Percentiles rank a stretch among this genome's conserved stretches.
phyloP scores from a whole-genome alignment of 1,284 basidiomycete species.

The Pseudozyma sp. region DNA sequence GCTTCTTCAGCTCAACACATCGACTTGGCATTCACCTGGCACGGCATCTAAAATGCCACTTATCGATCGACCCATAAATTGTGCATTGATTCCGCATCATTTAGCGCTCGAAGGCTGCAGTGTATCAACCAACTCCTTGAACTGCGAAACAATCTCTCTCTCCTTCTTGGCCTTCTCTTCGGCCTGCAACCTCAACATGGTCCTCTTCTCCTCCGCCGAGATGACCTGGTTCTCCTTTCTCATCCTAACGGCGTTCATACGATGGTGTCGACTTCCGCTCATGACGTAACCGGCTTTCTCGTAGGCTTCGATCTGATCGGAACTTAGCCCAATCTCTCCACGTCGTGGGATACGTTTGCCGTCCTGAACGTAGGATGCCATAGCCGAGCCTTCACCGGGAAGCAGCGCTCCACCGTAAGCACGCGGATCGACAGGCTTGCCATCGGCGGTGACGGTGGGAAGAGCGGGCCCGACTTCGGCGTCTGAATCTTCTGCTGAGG shows the following conservation, averaged over 20 bases:
- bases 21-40: constrained; percentile 42
- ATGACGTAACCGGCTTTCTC: constrained; percentile 96
- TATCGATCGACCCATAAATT: too few species aligned
- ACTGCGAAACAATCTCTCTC: constrained; percentile 71
- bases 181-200: constrained; percentile 89
- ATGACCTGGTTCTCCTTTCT: constrained; percentile 99
- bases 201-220: constrained; percentile 90
- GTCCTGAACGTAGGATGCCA: constrained; percentile 92
- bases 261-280: constrained; percentile 86
- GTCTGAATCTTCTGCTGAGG: constrained; percentile 8
- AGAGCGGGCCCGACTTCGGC: constrained; percentile 39
- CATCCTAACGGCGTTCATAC: constrained; percentile 94
- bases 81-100: not conserved
- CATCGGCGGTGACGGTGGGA: constrained; percentile 24
- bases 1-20: constrained; percentile 7
- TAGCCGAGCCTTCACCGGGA: constrained; percentile 93
- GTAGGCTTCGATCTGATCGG: constrained; percentile 85
- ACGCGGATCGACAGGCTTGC: constrained; percentile 35
- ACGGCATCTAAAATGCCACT: constrained; percentile 25
- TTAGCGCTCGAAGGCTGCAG: constrained; percentile 18
- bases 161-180: constrained; percentile 93
- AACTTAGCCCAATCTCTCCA: constrained; percentile 94
- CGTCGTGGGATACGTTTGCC: constrained; percentile 94
- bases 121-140: constrained; percentile 62
- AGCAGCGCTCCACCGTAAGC: constrained; percentile 82